phyloP scores from a whole-genome alignment of 208 protist species.

The Blastocrithidia nonstop region DNA sequence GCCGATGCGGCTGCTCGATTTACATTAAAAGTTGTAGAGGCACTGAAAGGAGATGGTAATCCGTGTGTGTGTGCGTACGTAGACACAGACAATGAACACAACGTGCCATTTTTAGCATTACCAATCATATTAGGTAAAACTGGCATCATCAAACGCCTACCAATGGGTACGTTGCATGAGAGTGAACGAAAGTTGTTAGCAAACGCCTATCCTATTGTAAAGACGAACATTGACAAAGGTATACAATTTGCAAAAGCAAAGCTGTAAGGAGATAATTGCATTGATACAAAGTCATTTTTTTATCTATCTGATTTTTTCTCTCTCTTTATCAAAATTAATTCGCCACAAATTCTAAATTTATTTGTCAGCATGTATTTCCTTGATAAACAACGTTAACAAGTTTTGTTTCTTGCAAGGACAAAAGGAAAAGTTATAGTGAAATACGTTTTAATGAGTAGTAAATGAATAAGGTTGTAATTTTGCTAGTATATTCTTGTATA shows the following conservation, averaged over 20 bases:
- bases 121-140: slow-evolving; percentile 57
- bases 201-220: slow-evolving; percentile 22
- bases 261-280: slow-evolving; percentile 20
- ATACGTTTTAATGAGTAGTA: background rate
- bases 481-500: background rate
- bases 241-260: slow-evolving; percentile 54
- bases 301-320: too few species aligned
- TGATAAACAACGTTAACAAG: background rate
- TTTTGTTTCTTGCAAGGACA: background rate
- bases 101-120: slow-evolving; percentile 52
- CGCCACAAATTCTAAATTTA: background rate
- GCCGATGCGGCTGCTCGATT: slow-evolving; percentile 82
- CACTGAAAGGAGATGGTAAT: slow-evolving; percentile 33
- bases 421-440: background rate
- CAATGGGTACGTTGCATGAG: slow-evolving; percentile 23
- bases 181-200: slow-evolving; percentile 22
- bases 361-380: background rate
- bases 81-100: slow-evolving; percentile 59
- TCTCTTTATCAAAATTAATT: background rate
- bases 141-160: slow-evolving; percentile 62
- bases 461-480: background rate
- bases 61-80: slow-evolving; percentile 69
- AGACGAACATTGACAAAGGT: slow-evolving; percentile 72
- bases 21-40: slow-evolving; percentile 48
- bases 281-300: too few species aligned